Evolutionary conservation across 2,329 filamentous ascomycete genomes (phyloP).

Genomic region (Aspergillus arachidicola): DNA sequence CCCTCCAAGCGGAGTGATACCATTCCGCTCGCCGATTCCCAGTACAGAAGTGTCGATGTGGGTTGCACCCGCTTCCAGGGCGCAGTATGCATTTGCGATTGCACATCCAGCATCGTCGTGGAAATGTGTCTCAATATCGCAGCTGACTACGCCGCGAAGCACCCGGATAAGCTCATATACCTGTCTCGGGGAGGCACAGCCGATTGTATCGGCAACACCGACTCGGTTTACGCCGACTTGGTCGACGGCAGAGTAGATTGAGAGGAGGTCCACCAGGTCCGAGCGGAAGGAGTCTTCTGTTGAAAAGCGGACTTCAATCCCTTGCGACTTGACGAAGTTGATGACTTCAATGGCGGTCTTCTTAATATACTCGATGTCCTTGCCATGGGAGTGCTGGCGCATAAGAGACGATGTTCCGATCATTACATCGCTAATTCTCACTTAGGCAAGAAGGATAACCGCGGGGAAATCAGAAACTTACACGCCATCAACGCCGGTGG

Average conservation of each 20-base stretch:
- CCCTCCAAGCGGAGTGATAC: conserved; percentile 60
- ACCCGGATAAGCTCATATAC: conserved; percentile 88
- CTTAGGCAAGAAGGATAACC: background rate
- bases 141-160: conserved; percentile 71
- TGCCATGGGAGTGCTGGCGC: conserved; percentile 82
- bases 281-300: conserved; percentile 86
- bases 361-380: conserved; percentile 85
- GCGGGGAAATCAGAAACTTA: conserved; percentile 42
- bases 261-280: conserved; percentile 80
- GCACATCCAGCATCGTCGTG: conserved; percentile 93
- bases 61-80: conserved; percentile 79
- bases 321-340: conserved; percentile 81
- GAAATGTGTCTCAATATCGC: conserved; percentile 85
- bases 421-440: conserved; percentile 63
- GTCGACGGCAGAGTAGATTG: conserved; percentile 82
- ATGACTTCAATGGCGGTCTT: conserved; percentile 85
- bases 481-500: conserved; percentile 80
- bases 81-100: conserved; percentile 83
- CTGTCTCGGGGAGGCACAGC: conserved; percentile 79
- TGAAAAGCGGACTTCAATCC: conserved; percentile 77
- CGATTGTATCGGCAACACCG: conserved; percentile 90
- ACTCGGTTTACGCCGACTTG: conserved; percentile 83
- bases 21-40: conserved; percentile 85
- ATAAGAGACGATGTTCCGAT: conserved; percentile 85
- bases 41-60: conserved; percentile 78